Conservation (phyloP, 1,284 basidiomycete genomes). For the Trichosporon sp. region DNA sequence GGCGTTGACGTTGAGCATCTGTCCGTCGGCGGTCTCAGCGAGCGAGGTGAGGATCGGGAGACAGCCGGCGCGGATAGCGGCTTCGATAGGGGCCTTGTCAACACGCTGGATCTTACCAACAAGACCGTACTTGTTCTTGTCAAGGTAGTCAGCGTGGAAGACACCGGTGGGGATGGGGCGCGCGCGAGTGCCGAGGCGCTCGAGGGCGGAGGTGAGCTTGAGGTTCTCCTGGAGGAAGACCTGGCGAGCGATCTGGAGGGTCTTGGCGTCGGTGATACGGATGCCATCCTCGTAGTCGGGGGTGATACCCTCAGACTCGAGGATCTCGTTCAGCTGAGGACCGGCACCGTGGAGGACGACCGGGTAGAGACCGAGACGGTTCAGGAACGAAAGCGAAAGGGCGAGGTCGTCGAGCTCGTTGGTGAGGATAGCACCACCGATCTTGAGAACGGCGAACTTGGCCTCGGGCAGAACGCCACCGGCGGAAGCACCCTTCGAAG, state of each 20-base stretch:
- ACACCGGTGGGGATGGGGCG: constrained; percentile 94
- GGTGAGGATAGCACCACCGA: constrained; percentile 85
- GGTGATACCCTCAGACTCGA: constrained; percentile 84
- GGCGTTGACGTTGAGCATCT: constrained; percentile 95
- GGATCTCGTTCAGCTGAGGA: constrained; percentile 89
- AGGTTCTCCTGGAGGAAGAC: constrained; percentile 95
- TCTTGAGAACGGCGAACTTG: constrained; percentile 91
- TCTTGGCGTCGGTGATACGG: constrained; percentile 90
- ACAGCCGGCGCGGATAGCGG: constrained; percentile 88
- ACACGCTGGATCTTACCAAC: constrained; percentile 90
- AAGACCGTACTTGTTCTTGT: constrained; percentile 89
- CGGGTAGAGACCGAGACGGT: constrained; percentile 89
- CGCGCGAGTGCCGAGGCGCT: constrained; percentile 88
- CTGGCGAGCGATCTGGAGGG: constrained; percentile 86
- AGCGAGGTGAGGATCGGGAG: constrained; percentile 90
- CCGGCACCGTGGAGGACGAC: constrained; percentile 92
- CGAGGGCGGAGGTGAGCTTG: constrained; percentile 84
- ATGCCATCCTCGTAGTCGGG: constrained; percentile 96
- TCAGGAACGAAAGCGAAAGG: constrained; percentile 87
- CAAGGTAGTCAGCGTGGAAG: constrained; percentile 91
- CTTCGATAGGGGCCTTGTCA: constrained; percentile 90
- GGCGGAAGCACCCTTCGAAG: constrained; percentile 66
- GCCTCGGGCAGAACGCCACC: constrained; percentile 62
- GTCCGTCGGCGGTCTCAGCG: constrained; percentile 86
- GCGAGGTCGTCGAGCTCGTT: constrained; percentile 88